phyloP scores from a whole-genome alignment of 208 protist genomes.

The Trypanosoma rangeli region DNA sequence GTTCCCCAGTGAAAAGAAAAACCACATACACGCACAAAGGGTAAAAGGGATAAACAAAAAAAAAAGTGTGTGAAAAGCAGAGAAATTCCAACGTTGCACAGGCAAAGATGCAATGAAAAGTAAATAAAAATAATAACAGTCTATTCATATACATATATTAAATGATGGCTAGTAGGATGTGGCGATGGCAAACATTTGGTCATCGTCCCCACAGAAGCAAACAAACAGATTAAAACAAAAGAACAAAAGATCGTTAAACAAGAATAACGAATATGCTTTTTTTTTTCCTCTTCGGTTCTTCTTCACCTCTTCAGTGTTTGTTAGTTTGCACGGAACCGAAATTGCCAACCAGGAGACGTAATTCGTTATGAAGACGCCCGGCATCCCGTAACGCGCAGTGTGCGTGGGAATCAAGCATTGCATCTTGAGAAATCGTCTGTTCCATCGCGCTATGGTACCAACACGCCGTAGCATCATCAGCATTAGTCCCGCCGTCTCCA shows the following conservation, averaged over 20 bases:
- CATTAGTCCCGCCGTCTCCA: neutral
- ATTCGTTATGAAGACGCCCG: constrained; percentile 1
- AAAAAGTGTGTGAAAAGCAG: neutral
- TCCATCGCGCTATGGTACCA: constrained; percentile 32
- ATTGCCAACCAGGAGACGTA: constrained; percentile 1
- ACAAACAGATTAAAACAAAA: neutral
- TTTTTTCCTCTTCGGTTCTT: neutral
- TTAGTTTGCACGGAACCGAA: neutral
- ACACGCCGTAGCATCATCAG: constrained; percentile 1
- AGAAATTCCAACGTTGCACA: neutral
- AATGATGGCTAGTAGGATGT: too few relatives aligned
- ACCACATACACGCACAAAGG: neutral
- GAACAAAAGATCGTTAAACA: too few relatives aligned
- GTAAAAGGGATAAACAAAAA: constrained; percentile 3
- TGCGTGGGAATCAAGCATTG: neutral
- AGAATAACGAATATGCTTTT: neutral
- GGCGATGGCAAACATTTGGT: neutral
- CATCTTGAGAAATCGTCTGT: neutral
- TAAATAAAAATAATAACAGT: too few relatives aligned
- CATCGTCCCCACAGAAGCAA: neutral
- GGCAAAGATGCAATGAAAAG: too few relatives aligned
- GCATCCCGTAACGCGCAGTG: constrained; percentile 34
- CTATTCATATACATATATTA: too few relatives aligned
- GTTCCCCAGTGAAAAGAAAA: neutral
- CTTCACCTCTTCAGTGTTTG: neutral